Evolutionary conservation across 176 grass and related monocot species (phyloP), one percentile per base, ranked within the genome.

Genomic region (Pontederia paniculata): DNA sequence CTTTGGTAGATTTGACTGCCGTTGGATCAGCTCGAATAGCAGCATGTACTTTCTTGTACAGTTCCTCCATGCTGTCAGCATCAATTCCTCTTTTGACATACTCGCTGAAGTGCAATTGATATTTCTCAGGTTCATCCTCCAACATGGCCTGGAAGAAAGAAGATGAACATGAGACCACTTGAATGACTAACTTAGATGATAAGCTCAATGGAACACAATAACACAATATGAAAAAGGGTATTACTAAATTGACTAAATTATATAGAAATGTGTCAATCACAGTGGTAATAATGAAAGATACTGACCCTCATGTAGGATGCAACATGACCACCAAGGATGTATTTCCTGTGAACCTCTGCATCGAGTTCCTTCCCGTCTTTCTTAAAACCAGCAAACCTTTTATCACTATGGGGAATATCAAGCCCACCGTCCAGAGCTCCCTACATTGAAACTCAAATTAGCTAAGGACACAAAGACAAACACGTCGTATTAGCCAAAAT

Each of bases 1-100:
- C 17, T 67, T 90, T 90, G 56, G 58, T 66, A 0, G 82, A 82
- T 55, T 85, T 85, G 12, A 25, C 63, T 8, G 56, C 10, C 9
- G 1, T 43, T 21, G 87, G 82, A 69, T 85, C 71, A 63, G 81
- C 78, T 12, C 82, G 70, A 50, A 90, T 90, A 22, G 87, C 78
- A 25, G 86, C 86, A 73, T 90, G 86, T 0, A 90, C 86, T 44
- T 82, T 85, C 78, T 90, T 90, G 81, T 90, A 90, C 5, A 90
- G 44, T 44, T 65, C 64, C 43, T 90, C 87, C 71, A 90, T 79
- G 17, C 54, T 67, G 58, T 90, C 87, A 63, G 82, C 79, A 2
- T 71, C 55, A 51, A 90, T 51, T 15, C 82, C 87, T 59, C 31
- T 82, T 54, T 85, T 86, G 16, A 91, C 60, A 72, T 82, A 91